Percentiles rank a stretch among this genome's conserved stretches.
phyloP scores from a whole-genome alignment of 495 filamentous ascomycete species.

The Jackrogersella multiformis region DNA sequence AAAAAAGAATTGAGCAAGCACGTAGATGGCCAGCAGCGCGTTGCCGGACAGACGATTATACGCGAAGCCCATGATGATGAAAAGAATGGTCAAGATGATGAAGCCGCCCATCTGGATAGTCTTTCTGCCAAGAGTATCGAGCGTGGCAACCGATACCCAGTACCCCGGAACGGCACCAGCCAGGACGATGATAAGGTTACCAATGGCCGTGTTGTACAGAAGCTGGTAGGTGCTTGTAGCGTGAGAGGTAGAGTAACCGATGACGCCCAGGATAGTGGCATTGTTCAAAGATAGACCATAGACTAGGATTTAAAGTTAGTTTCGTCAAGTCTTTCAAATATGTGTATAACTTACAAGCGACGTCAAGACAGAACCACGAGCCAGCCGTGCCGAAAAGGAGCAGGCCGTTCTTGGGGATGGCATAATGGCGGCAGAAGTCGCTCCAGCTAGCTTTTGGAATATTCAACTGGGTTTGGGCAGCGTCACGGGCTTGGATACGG shows the following conservation, averaged over 20 bases:
- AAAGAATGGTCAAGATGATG: conserved; percentile 73
- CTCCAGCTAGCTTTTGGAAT: conserved; percentile 70
- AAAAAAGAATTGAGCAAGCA: conserved; percentile 76
- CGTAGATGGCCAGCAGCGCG: conserved; percentile 75
- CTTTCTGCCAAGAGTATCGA: conserved; percentile 80
- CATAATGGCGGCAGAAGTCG: conserved; percentile 72
- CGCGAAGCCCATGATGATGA: conserved; percentile 77
- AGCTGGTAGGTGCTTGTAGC: conserved; percentile 66
- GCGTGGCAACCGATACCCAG: conserved; percentile 74
- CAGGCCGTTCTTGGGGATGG: conserved; percentile 71
- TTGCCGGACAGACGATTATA: conserved; percentile 64
- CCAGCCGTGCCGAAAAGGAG: conserved; percentile 79
- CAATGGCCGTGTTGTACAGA: conserved; percentile 75
- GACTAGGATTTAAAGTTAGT: conserved; percentile 44
- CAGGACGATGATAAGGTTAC: conserved; percentile 77
- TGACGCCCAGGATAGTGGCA: conserved; percentile 70
- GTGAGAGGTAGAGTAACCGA: conserved; percentile 69
- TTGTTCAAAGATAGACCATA: conserved; percentile 83
- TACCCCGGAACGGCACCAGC: conserved; percentile 82
- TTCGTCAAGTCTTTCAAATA: not conserved
- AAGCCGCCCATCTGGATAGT: conserved; percentile 84
- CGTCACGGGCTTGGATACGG: conserved; percentile 59
- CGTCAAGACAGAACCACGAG: conserved; percentile 82
- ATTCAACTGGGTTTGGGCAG: conserved; percentile 57
- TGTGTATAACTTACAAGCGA: conserved; percentile 45